Evolutionary conservation across 306 rosid genomes (phyloP), one percentile per base, ranked within the genome.

Genomic region (Psophocarpus tetragonolobus): DNA sequence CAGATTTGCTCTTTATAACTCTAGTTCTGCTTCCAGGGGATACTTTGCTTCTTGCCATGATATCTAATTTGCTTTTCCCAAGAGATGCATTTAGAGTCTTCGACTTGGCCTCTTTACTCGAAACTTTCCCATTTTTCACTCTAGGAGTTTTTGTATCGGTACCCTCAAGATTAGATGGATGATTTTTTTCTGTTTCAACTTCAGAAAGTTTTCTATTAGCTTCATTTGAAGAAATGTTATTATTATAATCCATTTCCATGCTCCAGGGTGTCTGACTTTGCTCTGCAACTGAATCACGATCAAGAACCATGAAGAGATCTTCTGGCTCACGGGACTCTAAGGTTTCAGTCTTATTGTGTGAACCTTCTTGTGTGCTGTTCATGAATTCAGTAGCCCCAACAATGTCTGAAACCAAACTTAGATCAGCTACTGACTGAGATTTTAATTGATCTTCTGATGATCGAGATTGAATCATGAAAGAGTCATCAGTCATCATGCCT

Each of bases 221-320:
- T 66, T 84, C 83, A 69, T 76, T 42, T 66, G 73, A 73, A 35
- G 87, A 57, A 73, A 82, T 74, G 75, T 74, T 89, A 65, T 53
- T 84, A 76, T 89, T 86, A 71, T 84, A 90, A 84, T 92, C 98
- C 94, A 92, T 96, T 82, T 96, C 98, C 27, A 90, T 85, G 74
- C 88, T 86, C 99, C 92, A 96, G 24, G 96, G 81, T 58, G 87
- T 65, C 45, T 80, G 80, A 54, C 62, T 78, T 65, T 78, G 94
- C 75, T 87, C 90, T 58, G 75, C 75, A 8, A 89, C 79, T 29
- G 92, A 84, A 76, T 85, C 90, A 41, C 99, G 97, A 17, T 91
- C 99, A 71, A 96, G 98, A 88, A 91, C 74, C 97, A 96, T 92
- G 87, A 79, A 90, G 80, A 95, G 96, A 85, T 95, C 99, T 71